These are phyloP conservation scores for Echria macrotheca DNA, from an alignment of 495 filamentous ascomycete species.

Conservation along the genomic window DNA sequence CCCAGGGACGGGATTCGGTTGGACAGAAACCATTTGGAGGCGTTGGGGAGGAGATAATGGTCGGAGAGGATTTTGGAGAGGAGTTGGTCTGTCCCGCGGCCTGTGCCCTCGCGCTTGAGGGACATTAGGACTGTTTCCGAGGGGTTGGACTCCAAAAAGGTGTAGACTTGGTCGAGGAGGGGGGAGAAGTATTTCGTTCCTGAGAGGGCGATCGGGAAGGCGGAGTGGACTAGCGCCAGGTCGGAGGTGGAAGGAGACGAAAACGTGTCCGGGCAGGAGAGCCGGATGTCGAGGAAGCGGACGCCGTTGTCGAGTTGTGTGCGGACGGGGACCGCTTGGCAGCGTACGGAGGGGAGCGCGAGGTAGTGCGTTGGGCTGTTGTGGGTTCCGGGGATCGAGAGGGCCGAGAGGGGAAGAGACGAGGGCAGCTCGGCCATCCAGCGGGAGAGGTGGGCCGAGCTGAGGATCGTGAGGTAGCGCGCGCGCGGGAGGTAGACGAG, in stretches of 20 bases:
- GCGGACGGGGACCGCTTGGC: constrained; percentile 72
- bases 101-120: constrained; percentile 85
- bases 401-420: constrained; percentile 63
- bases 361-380: constrained; percentile 80
- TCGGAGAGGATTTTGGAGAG: constrained; percentile 64
- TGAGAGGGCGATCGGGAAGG: constrained; percentile 43
- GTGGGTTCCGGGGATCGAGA: constrained; percentile 94
- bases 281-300: constrained; percentile 89
- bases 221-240: constrained; percentile 48
- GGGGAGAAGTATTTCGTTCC: constrained; percentile 64
- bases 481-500: constrained; percentile 62
- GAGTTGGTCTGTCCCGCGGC: constrained; percentile 71
- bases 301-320: constrained; percentile 85
- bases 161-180: constrained; percentile 60
- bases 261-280: constrained; percentile 31
- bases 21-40: constrained; percentile 65
- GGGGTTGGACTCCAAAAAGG: constrained; percentile 73
- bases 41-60: constrained; percentile 51
- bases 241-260: constrained; percentile 34
- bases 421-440: constrained; percentile 79
- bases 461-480: constrained; percentile 71
- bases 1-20: constrained; percentile 77
- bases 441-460: constrained; percentile 57
- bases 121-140: constrained; percentile 80
- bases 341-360: constrained; percentile 88